These are phyloP conservation scores for Malbranchea zuffiana DNA, from an alignment of 2,329 filamentous ascomycete genomes.

Conservation along the genomic window DNA sequence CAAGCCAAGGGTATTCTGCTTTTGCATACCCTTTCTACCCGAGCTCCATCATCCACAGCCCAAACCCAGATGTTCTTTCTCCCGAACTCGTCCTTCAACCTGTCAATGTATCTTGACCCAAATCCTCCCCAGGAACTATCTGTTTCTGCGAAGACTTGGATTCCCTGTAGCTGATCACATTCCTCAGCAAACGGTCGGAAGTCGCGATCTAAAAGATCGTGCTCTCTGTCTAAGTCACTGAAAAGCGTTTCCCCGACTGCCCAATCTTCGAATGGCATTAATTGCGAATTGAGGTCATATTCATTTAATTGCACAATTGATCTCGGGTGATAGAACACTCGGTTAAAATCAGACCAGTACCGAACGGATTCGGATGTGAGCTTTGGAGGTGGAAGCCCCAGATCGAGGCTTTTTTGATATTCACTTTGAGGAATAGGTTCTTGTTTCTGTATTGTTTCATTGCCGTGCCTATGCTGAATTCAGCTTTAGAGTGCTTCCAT, in stretches of 20 bases:
- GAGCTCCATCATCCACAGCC: conserved; percentile 58
- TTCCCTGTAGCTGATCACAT: conserved; percentile 79
- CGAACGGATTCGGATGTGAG: conserved; percentile 63
- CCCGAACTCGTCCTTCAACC: conserved; percentile 78
- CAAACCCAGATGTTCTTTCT: conserved; percentile 82
- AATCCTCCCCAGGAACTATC: conserved; percentile 80
- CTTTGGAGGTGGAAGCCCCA: conserved; percentile 51
- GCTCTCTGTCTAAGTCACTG: conserved; percentile 58
- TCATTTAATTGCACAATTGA: conserved; percentile 81
- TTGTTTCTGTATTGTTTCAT: conserved; percentile 57
- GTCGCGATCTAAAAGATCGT: conserved; percentile 84
- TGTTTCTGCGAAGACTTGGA: conserved; percentile 62
- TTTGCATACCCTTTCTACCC: conserved; percentile 42
- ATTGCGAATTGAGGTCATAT: conserved; percentile 67
- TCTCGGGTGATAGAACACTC: conserved; percentile 81
- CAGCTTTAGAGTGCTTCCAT: background rate
- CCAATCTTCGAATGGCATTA: conserved; percentile 76
- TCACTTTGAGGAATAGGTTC: conserved; percentile 55
- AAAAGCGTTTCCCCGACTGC: conserved; percentile 65
- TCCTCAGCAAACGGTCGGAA: conserved; percentile 81
- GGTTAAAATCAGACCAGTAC: conserved; percentile 94
- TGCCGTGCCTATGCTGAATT: conserved; percentile 47
- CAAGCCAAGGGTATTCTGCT: background rate
- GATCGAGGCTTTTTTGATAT: conserved; percentile 71
- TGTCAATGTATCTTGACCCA: conserved; percentile 59